A percentile compares a stretch with the other conserved stretches of the same genome.
Evolutionary conservation across 148 eudicot species (phyloP).

Genomic region (Rhododendron ferrugineum): DNA sequence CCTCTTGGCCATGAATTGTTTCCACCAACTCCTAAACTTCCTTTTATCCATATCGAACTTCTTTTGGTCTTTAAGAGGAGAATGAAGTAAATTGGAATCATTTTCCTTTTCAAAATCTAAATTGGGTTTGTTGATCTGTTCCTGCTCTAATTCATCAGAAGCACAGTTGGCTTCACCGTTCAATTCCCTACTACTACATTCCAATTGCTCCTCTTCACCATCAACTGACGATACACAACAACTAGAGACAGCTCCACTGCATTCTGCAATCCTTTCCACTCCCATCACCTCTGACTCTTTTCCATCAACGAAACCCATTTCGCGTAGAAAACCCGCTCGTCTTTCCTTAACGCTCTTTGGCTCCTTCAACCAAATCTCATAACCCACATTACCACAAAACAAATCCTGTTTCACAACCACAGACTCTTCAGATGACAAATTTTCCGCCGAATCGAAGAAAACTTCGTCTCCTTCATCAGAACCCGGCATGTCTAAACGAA

Average conservation of each 20-base stretch:
- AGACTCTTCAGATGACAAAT: constrained; percentile 34
- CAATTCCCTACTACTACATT: constrained; percentile 22
- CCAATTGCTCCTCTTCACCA: constrained; percentile 9
- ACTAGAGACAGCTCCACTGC: constrained; percentile 31
- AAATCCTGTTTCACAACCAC: constrained; percentile 15
- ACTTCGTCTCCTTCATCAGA: constrained; percentile 39
- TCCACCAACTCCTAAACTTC: constrained; percentile 52
- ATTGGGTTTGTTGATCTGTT: constrained; percentile 1
- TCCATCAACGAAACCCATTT: constrained; percentile 46
- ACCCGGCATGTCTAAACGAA: constrained; percentile 28
- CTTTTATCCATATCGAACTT: constrained; percentile 14
- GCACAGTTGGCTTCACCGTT: constrained; percentile 29
- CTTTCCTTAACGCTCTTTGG: constrained; percentile 55
- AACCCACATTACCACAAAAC: constrained; percentile 17
- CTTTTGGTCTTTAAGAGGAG: constrained; percentile 5
- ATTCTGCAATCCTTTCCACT: constrained; percentile 25
- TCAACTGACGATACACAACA: constrained; percentile 19
- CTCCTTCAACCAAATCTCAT: constrained; percentile 54
- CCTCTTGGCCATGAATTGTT: constrained; percentile 25
- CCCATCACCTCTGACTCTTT: constrained; percentile 9
- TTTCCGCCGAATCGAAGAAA: constrained; percentile 53
- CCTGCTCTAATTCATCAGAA: constrained; percentile 31
- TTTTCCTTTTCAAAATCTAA: constrained; percentile 1
- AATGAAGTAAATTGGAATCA: background rate
- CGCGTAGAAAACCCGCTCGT: constrained; percentile 37